These are phyloP conservation scores for Backusella sp. DNA, from an alignment of 192 early-diverging fungal genomes.

Conservation along the genomic window DNA sequence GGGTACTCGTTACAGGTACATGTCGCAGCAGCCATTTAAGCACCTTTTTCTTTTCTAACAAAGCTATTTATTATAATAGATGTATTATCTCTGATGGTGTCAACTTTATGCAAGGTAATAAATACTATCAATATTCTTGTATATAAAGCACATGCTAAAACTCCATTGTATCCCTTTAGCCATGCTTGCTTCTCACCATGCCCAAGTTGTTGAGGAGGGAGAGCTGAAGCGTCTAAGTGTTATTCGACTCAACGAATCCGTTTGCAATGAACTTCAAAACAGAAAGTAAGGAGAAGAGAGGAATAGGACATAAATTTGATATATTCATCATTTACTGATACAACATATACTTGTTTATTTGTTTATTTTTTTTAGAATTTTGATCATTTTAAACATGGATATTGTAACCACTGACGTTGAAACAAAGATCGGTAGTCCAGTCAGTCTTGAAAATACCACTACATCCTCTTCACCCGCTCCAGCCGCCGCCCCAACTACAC, in stretches of 20 bases:
- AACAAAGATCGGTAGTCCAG: slow-evolving; percentile 11
- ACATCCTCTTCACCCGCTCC: neutral
- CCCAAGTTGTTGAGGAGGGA: slow-evolving; percentile 41
- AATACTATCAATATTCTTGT: neutral
- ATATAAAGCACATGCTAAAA: neutral
- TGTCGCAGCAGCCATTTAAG: neutral
- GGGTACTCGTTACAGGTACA: slow-evolving; percentile 40
- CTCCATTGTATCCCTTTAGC: slow-evolving; percentile 36
- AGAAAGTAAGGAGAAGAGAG: slow-evolving; percentile 41
- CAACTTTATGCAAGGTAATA: slow-evolving; percentile 63
- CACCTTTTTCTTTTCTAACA: neutral
- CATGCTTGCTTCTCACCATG: slow-evolving; percentile 60
- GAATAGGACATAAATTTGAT: neutral
- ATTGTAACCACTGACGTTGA: slow-evolving; percentile 36
- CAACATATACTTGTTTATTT: too few species aligned
- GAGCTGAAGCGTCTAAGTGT: slow-evolving; percentile 51
- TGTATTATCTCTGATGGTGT: slow-evolving; percentile 65
- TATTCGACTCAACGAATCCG: slow-evolving; percentile 45
- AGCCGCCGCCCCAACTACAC: neutral
- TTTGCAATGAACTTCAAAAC: slow-evolving; percentile 47
- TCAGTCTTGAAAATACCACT: neutral
- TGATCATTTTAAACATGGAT: slow-evolving; percentile 46
- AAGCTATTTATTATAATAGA: slow-evolving; percentile 28
- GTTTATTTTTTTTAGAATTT: slow-evolving; percentile 17
- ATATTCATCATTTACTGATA: neutral